Evolutionary conservation across 2,329 filamentous ascomycete species (phyloP).

Genomic region (Sclerotiophoma versabilis): DNA sequence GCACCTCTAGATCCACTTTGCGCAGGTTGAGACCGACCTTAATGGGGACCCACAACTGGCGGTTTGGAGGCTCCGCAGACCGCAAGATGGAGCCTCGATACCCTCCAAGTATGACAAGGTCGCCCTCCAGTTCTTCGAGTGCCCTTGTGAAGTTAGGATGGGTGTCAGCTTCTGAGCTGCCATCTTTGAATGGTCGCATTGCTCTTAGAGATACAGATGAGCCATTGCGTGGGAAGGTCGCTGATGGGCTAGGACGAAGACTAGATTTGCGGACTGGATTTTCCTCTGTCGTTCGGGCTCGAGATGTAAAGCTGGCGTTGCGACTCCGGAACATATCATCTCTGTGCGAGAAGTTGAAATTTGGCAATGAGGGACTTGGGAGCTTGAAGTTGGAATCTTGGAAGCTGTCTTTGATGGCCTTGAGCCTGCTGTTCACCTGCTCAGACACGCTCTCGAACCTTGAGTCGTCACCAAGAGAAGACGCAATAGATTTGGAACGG

Average conservation of each 20-base stretch:
- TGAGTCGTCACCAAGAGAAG: conserved; percentile 83
- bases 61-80: conserved; percentile 79
- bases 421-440: conserved; percentile 86
- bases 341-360: conserved; percentile 51
- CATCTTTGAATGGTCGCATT: conserved; percentile 22
- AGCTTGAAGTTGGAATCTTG: conserved; percentile 81
- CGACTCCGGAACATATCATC: conserved; percentile 38
- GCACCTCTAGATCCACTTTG: conserved; percentile 90
- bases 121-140: conserved; percentile 76
- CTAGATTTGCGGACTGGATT: conserved; percentile 22
- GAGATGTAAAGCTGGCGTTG: conserved; percentile 22
- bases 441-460: conserved; percentile 81
- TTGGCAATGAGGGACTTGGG: conserved; percentile 62
- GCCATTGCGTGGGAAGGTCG: conserved; percentile 17
- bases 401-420: conserved; percentile 87
- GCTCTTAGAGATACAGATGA: conserved; percentile 22
- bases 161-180: conserved; percentile 43
- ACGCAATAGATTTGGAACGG: conserved; percentile 76
- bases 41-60: conserved; percentile 93
- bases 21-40: conserved; percentile 91
- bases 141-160: conserved; percentile 63
- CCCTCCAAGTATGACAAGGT: conserved; percentile 87
- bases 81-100: conserved; percentile 90
- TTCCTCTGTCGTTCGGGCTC: conserved; percentile 21
- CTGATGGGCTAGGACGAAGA: conserved; percentile 28